These are phyloP conservation scores for Lactifluus piperatus DNA, from an alignment of 768 basidiomycete genomes.

Conservation along the genomic window DNA sequence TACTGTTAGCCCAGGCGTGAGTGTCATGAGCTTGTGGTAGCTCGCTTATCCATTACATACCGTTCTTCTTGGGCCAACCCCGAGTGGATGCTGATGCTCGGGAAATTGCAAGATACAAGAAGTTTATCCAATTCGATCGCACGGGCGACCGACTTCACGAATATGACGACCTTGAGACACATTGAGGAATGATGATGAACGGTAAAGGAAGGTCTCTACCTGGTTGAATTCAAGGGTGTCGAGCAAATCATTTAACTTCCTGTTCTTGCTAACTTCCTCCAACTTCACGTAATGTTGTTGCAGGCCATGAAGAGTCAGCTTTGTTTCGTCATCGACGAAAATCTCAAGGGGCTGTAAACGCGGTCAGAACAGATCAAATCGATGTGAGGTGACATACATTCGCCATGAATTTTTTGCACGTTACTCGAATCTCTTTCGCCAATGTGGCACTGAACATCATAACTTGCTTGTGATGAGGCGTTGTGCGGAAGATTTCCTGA, in stretches of 20 bases:
- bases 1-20: slow-evolving; percentile 38
- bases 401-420: slow-evolving; percentile 99
- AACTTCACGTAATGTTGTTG: slow-evolving; percentile 99
- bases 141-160: slow-evolving; percentile 96
- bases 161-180: slow-evolving; percentile 84
- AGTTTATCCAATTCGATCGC: slow-evolving; percentile 96
- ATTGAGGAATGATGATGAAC: neutral
- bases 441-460: slow-evolving; percentile 99
- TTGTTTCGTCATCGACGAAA: slow-evolving; percentile 99
- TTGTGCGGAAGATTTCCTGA: slow-evolving; percentile 98
- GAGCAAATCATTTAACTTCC: slow-evolving; percentile 91
- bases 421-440: slow-evolving; percentile 91
- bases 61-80: slow-evolving; percentile 92
- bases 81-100: slow-evolving; percentile 95
- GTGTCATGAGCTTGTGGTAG: neutral
- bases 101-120: slow-evolving; percentile 95
- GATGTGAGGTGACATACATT: slow-evolving; percentile 52
- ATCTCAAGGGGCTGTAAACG: slow-evolving; percentile 85
- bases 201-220: slow-evolving; percentile 34
- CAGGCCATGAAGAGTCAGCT: slow-evolving; percentile 92
- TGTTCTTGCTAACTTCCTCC: slow-evolving; percentile 91
- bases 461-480: slow-evolving; percentile 99
- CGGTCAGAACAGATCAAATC: neutral
- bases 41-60: slow-evolving; percentile 37
- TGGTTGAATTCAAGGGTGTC: slow-evolving; percentile 99